These are phyloP conservation scores for Periconia sp. DNA, from an alignment of 2,329 filamentous ascomycete species.

Conservation along the genomic window DNA sequence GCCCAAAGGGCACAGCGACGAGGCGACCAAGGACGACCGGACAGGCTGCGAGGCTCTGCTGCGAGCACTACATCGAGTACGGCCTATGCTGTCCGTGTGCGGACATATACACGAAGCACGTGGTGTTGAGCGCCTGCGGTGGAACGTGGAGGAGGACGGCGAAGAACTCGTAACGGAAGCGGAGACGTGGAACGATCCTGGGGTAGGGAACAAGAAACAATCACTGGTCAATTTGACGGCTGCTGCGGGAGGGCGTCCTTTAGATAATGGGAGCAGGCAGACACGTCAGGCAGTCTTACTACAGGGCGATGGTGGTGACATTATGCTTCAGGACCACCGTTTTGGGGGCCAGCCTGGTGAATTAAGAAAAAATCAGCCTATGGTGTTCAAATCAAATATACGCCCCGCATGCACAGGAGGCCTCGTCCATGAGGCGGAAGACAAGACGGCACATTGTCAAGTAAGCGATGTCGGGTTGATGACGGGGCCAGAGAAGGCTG, in stretches of 20 bases:
- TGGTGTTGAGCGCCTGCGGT: conserved; percentile 64
- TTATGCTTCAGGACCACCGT: background rate
- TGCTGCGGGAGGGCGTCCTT: conserved; percentile 38
- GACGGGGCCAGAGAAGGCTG: background rate
- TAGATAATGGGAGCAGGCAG: conserved; percentile 30
- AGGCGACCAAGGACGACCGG: conserved; percentile 26
- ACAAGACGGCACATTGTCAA: background rate
- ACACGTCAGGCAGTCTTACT: conserved; percentile 28
- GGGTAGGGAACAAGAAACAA: conserved; percentile 59
- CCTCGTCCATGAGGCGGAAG: conserved; percentile 24
- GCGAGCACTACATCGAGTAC: conserved; percentile 59
- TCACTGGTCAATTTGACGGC: conserved; percentile 64
- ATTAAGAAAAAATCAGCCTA: conserved; percentile 20
- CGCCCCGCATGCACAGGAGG: conserved; percentile 15
- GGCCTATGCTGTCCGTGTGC: conserved; percentile 67
- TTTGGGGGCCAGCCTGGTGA: conserved; percentile 23
- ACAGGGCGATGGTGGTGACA: background rate
- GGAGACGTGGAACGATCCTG: conserved; percentile 62
- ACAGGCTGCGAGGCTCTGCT: conserved; percentile 64
- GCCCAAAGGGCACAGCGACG: conserved; percentile 61
- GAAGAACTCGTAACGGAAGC: conserved; percentile 50
- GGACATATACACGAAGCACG: conserved; percentile 72
- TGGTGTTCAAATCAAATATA: conserved; percentile 23
- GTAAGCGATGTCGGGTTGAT: conserved; percentile 18
- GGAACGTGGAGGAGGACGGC: conserved; percentile 49